These are phyloP conservation scores for Rosa lucieae DNA, from an alignment of 306 rosid genomes.

Conservation along the genomic window DNA sequence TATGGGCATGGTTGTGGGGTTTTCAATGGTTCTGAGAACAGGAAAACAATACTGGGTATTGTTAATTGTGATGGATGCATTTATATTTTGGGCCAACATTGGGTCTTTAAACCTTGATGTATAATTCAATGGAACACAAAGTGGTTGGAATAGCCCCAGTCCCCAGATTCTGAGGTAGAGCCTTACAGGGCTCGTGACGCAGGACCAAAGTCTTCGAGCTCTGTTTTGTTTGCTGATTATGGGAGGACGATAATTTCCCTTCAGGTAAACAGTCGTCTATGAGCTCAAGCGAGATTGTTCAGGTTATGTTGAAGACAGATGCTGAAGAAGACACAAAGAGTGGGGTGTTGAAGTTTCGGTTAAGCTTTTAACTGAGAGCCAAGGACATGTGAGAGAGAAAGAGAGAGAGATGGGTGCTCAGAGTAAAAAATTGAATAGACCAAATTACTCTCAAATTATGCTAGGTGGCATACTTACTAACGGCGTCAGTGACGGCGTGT, in stretches of 20 bases:
- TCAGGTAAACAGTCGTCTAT: constrained; percentile 45
- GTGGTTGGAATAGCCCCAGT: too few relatives aligned
- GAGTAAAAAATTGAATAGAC: too few relatives aligned
- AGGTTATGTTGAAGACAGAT: constrained; percentile 77
- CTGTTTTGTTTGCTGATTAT: constrained; percentile 73
- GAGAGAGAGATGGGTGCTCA: too few relatives aligned
- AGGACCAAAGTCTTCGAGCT: constrained; percentile 71
- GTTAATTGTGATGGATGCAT: too few relatives aligned
- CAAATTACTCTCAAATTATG: too few relatives aligned
- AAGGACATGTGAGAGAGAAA: constrained; percentile 28
- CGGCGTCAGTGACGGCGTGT: too few relatives aligned
- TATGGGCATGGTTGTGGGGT: too few relatives aligned
- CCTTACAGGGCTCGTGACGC: constrained; percentile 85
- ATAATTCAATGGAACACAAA: constrained; percentile 36
- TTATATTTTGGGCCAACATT: too few relatives aligned
- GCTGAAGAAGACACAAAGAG: constrained; percentile 57
- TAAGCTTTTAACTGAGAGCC: constrained; percentile 72
- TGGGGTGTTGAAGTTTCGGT: constrained; percentile 88
- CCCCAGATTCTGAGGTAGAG: constrained; percentile 40
- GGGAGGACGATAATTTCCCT: constrained; percentile 70
- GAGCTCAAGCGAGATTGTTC: constrained; percentile 56
- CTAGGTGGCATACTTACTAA: too few relatives aligned
- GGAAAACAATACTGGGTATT: too few relatives aligned
- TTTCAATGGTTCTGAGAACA: too few relatives aligned
- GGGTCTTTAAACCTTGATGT: neutral